These are phyloP conservation scores for Hymenoscyphus fraxineus DNA, from an alignment of 2,329 filamentous ascomycete genomes.

Conservation along the genomic window DNA sequence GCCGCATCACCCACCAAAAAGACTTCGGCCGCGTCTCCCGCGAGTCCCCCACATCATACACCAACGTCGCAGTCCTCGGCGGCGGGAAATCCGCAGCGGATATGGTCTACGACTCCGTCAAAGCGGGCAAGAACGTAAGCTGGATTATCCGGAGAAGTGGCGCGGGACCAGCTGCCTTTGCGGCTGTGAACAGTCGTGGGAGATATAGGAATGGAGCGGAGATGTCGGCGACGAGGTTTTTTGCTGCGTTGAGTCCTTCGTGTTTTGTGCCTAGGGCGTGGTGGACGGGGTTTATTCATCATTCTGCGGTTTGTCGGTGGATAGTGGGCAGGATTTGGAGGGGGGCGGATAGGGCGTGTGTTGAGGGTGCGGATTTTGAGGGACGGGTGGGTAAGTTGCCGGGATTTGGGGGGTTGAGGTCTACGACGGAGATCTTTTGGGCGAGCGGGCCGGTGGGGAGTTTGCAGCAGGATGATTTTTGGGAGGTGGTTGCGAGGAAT, in stretches of 20 bases:
- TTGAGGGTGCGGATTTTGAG: too few species aligned
- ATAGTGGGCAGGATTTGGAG: neutral
- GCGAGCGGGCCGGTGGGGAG: neutral
- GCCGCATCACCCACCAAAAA: constrained; percentile 33
- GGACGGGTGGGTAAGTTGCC: neutral
- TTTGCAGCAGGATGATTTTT: constrained; percentile 5
- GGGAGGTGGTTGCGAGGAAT: neutral
- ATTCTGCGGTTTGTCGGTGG: neutral
- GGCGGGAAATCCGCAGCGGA: constrained; percentile 39
- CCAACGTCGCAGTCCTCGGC: constrained; percentile 33
- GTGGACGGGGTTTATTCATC: neutral
- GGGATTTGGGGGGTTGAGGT: neutral
- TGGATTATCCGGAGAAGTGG: constrained; percentile 30
- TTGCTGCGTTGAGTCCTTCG: neutral
- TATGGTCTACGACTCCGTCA: constrained; percentile 36
- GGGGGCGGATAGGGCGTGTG: neutral
- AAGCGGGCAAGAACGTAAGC: constrained; percentile 33
- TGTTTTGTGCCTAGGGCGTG: neutral
- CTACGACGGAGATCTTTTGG: constrained; percentile 40
- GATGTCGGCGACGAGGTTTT: neutral
- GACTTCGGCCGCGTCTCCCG: constrained; percentile 31
- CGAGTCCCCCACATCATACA: neutral
- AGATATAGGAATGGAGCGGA: neutral
- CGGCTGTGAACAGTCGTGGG: neutral
- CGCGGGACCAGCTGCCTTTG: neutral